Conservation (phyloP, 352 stramenopile genomes). For the Globisporangium echinulatum region DNA sequence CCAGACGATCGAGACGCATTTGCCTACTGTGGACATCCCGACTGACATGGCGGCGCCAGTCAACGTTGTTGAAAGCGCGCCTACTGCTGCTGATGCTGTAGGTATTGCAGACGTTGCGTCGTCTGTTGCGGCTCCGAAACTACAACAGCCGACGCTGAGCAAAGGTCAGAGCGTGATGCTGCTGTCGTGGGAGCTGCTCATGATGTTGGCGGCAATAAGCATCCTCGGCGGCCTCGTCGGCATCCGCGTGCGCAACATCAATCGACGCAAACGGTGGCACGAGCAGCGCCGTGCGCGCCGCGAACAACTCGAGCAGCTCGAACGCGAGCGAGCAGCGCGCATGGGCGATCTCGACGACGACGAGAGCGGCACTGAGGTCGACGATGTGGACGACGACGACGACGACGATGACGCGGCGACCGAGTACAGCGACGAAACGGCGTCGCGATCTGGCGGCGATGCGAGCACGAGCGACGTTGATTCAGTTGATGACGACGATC, state of each 20-base stretch:
- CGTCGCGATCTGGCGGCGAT: constrained; percentile 1
- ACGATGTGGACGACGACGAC: constrained; percentile 5
- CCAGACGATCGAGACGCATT: neutral
- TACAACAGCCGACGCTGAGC: neutral
- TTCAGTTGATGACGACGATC: neutral
- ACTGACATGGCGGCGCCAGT: neutral
- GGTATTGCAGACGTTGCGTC: neutral
- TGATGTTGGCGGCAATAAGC: constrained; percentile 32
- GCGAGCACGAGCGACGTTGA: neutral
- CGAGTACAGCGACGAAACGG: constrained; percentile 6
- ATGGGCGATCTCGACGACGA: constrained; percentile 16
- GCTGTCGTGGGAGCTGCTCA: constrained; percentile 33
- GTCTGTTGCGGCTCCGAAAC: neutral
- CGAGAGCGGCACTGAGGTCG: constrained; percentile 11
- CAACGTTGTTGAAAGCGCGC: neutral
- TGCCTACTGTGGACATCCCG: neutral
- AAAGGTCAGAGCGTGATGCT: constrained; percentile 16
- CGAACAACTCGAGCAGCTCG: constrained; percentile 19
- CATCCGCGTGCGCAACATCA: constrained; percentile 36
- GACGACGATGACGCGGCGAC: constrained; percentile 5
- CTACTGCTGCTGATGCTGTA: neutral
- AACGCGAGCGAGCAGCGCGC: constrained; percentile 13
- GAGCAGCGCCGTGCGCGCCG: constrained; percentile 28
- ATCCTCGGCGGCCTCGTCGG: constrained; percentile 42
- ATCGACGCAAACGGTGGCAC: constrained; percentile 46